These are phyloP conservation scores for Cercophora sp. DNA, from an alignment of 495 filamentous ascomycete species.

Conservation along the genomic window DNA sequence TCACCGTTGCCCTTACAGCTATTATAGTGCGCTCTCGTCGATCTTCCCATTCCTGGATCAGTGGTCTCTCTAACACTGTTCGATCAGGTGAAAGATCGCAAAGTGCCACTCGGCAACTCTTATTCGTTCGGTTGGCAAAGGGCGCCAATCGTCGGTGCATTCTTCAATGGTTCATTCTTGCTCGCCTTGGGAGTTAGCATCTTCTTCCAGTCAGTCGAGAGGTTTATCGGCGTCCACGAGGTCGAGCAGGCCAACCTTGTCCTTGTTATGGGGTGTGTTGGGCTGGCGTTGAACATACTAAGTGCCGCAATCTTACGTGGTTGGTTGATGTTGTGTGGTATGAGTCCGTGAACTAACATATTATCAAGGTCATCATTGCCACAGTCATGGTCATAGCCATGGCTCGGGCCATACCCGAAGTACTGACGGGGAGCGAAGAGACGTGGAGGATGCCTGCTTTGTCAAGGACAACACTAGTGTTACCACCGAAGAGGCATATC, in stretches of 20 bases:
- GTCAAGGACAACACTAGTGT: not conserved
- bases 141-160: conserved; percentile 84
- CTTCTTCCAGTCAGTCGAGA: conserved; percentile 85
- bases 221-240: conserved; percentile 57
- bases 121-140: conserved; percentile 75
- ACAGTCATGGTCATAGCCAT: conserved; percentile 29
- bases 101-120: not conserved
- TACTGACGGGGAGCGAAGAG: conserved; percentile 10
- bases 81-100: not conserved
- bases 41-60: too few relatives aligned
- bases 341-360: not conserved
- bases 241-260: conserved; percentile 71
- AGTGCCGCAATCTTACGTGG: conserved; percentile 82
- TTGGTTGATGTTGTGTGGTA: conserved; percentile 10
- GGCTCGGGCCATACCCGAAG: conserved; percentile 32
- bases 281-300: conserved; percentile 76
- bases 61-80: too few relatives aligned
- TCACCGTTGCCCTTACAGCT: conserved; percentile 78
- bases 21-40: too few relatives aligned
- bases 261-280: conserved; percentile 76
- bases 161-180: conserved; percentile 94
- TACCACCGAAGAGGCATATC: not conserved
- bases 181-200: conserved; percentile 88
- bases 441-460: not conserved
- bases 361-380: conserved; percentile 30